Conservation (phyloP, 2,329 filamentous ascomycete species). For the Penicillium hesseltinei region DNA sequence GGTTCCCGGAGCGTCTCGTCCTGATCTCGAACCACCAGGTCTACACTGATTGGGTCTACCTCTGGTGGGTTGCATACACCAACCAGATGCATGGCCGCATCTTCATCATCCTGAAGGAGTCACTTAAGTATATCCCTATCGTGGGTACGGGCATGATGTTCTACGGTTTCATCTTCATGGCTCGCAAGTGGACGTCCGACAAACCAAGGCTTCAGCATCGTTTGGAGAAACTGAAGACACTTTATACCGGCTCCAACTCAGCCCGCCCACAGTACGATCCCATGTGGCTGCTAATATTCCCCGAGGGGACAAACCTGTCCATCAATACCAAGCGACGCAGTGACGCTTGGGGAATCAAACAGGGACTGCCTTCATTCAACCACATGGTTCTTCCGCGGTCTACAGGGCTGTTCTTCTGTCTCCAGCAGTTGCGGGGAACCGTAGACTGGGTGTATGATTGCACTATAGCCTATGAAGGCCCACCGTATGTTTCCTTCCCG, state of each 20-base stretch:
- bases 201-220: conserved; percentile 59
- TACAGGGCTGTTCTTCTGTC: conserved; percentile 60
- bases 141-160: conserved; percentile 64
- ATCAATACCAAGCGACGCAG: conserved; percentile 56
- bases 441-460: conserved; percentile 71
- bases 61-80: conserved; percentile 67
- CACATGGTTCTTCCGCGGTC: conserved; percentile 61
- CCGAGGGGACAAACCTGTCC: conserved; percentile 63
- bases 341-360: conserved; percentile 57
- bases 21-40: conserved; percentile 66
- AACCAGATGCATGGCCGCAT: conserved; percentile 64
- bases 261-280: conserved; percentile 52
- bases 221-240: conserved; percentile 55
- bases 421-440: conserved; percentile 57
- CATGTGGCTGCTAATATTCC: conserved; percentile 67
- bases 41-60: conserved; percentile 68
- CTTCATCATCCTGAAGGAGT: conserved; percentile 67
- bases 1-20: conserved; percentile 61
- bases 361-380: conserved; percentile 56
- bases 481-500: conserved; percentile 64
- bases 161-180: conserved; percentile 66
- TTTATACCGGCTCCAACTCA: conserved; percentile 49
- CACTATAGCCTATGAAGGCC: conserved; percentile 91
- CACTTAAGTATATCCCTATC: conserved; percentile 61
- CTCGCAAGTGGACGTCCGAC: conserved; percentile 62